Conservation (phyloP, 306 rosid genomes). For the Datisca glomerata region DNA sequence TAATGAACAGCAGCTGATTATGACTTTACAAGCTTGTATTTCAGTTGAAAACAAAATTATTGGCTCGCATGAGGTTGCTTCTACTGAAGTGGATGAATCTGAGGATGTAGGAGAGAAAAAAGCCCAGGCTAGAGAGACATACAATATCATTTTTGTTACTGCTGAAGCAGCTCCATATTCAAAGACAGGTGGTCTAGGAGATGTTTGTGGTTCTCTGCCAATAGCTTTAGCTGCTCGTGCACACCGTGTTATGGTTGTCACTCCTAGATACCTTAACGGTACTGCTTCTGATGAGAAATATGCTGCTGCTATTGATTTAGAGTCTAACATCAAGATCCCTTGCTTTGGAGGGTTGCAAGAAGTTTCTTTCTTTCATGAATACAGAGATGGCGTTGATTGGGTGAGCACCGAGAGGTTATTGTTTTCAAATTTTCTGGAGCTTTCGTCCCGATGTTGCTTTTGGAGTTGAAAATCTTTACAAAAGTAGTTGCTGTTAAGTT, state of each 20-base stretch:
- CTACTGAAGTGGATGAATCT: slow-evolving; percentile 7
- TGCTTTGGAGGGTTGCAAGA: slow-evolving; percentile 66
- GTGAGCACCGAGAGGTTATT: slow-evolving; percentile 17
- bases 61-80: slow-evolving; percentile 11
- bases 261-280: slow-evolving; percentile 62
- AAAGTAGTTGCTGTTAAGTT: too few relatives aligned
- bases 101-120: slow-evolving; percentile 17
- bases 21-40: neutral
- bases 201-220: slow-evolving; percentile 94
- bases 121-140: slow-evolving; percentile 18
- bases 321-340: slow-evolving; percentile 11
- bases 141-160: slow-evolving; percentile 53
- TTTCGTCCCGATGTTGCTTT: too few relatives aligned
- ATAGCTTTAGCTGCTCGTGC: slow-evolving; percentile 65
- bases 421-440: too few relatives aligned
- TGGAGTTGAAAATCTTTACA: too few relatives aligned
- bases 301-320: slow-evolving; percentile 33
- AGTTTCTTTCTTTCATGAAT: slow-evolving; percentile 68
- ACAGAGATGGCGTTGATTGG: slow-evolving; percentile 76
- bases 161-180: slow-evolving; percentile 87
- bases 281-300: slow-evolving; percentile 37
- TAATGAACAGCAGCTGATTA: too few relatives aligned
- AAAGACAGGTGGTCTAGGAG: slow-evolving; percentile 84
- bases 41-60: slow-evolving; percentile 18
- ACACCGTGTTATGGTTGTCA: slow-evolving; percentile 85